Evolutionary conservation across 306 rosid species (phyloP), one percentile per base, ranked within the genome.

Genomic region (Parietaria judaica): DNA sequence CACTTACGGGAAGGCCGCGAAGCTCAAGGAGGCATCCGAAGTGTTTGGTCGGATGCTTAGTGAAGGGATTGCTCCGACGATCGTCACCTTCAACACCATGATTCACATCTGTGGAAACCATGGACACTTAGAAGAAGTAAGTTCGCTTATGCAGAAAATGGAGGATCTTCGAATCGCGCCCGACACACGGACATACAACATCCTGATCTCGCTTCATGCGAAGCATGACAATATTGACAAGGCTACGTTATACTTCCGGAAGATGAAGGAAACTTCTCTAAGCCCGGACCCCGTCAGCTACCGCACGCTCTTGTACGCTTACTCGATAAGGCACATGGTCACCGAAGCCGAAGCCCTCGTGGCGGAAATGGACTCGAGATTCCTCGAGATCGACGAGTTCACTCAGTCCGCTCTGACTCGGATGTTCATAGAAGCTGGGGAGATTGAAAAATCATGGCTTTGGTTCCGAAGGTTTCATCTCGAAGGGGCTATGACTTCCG

Each of bases 21-120:
- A 71, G 54, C 77, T 86, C 54, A 65, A 75, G 63, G 84, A 76
- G 60, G 91, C 90, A 13, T 78, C 73, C 43, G 75, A 70, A 72
- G 77, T 79, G 69, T 89, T 89, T 64, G 82, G 80, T 11, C 43
- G 64, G 78, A 91, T 91, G 98, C 96, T 91, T 7, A 68, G 78
- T 70, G 95, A 67, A 61, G 98, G 96, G 16, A 78, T 81, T 63
- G 75, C 83, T 9, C 96, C 96, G 16, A 83, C 84, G 3, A 80
- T 85, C 0, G 89, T 86, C 60, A 86, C 81, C 95, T 49, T 86
- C 71, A 89, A 89, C 77, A 86, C 91, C 51, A 84, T 86, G 84
- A 86, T 89, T 78, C 95, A 81, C 77, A 81, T 89, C 35, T 83
- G 80, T 63, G 95, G 97, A 51, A 84, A 78, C 72, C 80, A 71